Percentiles rank a stretch among this genome's conserved stretches.
phyloP scores from a whole-genome alignment of 371 early-diverging fungal genomes.

The Lichtheimia corymbifera region DNA sequence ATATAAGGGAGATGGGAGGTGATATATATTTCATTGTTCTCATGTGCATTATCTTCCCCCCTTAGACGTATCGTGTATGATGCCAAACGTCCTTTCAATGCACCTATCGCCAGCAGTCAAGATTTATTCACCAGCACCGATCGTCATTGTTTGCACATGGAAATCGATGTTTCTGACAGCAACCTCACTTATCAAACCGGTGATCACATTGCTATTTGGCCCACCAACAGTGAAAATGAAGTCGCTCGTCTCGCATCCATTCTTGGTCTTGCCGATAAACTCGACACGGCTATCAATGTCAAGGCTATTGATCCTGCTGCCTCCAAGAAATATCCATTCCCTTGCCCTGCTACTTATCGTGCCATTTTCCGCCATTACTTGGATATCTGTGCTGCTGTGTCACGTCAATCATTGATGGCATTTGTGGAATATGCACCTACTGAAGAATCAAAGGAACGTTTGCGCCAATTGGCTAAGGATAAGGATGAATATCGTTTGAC shows the following conservation, averaged over 20 bases:
- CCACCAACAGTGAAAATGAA: conserved; percentile 80
- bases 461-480: conserved; percentile 65
- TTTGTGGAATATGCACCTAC: conserved; percentile 64
- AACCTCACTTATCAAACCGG: conserved; percentile 88
- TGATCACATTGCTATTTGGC: conserved; percentile 94
- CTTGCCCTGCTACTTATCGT: conserved; percentile 83
- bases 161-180: conserved; percentile 82
- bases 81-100: conserved; percentile 82
- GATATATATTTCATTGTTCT: neutral
- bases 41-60: neutral
- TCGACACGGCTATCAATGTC: conserved; percentile 66
- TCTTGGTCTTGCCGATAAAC: conserved; percentile 64
- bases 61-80: conserved; percentile 57
- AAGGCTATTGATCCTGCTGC: conserved; percentile 66
- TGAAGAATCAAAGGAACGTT: conserved; percentile 52
- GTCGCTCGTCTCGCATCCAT: conserved; percentile 68
- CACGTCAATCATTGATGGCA: conserved; percentile 62
- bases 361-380: conserved; percentile 89
- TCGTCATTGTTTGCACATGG: conserved; percentile 90
- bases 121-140: conserved; percentile 68
- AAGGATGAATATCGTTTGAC: conserved; percentile 70
- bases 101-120: conserved; percentile 58
- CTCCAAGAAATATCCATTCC: conserved; percentile 82
- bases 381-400: conserved; percentile 77
- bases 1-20: conserved; percentile 12